Percentiles rank a stretch among this genome's conserved stretches.
These are phyloP conservation scores for Nothopassalora personata DNA, from an alignment of 2,329 filamentous ascomycete genomes.

Conservation along the genomic window DNA sequence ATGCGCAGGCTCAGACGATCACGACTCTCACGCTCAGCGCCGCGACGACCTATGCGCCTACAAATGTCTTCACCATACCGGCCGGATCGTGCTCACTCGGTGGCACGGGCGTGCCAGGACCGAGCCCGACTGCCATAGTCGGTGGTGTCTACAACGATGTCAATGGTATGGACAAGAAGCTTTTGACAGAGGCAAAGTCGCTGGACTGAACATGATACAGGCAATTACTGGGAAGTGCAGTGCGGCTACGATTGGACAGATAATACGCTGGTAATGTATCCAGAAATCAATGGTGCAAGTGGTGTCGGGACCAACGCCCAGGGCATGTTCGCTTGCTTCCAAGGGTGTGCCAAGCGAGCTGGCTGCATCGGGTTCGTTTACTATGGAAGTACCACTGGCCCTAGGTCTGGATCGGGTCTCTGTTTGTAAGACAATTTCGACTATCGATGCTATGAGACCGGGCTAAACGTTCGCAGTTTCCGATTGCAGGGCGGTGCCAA, in stretches of 20 bases:
- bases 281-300: background rate
- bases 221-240: conserved; percentile 1
- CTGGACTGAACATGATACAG: background rate
- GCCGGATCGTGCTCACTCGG: background rate
- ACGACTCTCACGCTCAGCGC: background rate
- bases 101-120: background rate
- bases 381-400: background rate
- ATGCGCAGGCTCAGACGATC: background rate
- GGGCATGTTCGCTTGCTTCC: background rate
- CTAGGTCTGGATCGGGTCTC: background rate
- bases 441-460: background rate
- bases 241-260: background rate
- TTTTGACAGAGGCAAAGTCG: background rate
- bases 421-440: background rate
- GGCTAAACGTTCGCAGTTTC: no score
- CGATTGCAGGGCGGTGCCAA: no score
- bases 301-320: background rate
- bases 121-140: background rate
- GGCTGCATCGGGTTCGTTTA: background rate
- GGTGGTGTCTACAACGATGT: background rate
- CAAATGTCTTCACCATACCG: background rate
- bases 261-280: background rate
- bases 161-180: background rate
- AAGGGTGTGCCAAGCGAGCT: background rate
- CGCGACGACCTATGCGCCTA: background rate